A percentile compares a stretch with the other conserved stretches of the same genome.
Conservation (phyloP, 768 basidiomycete genomes). For the Suillus sp. region DNA sequence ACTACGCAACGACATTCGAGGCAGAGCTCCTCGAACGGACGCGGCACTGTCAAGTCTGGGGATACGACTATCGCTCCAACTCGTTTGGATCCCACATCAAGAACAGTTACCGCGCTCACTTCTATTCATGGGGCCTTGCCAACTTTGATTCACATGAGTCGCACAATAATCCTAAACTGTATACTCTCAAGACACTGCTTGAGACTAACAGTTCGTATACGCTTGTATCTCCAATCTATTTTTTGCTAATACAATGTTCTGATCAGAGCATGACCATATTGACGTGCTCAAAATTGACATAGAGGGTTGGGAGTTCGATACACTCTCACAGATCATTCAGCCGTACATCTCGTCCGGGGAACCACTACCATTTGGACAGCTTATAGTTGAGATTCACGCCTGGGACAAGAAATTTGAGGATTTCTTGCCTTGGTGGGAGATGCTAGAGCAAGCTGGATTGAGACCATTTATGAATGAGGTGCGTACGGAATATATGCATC, state of each 20-base stretch:
- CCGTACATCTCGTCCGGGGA: slow-evolving; percentile 38
- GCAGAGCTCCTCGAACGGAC: slow-evolving; percentile 52
- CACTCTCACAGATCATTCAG: slow-evolving; percentile 41
- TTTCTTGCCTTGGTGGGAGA: slow-evolving; percentile 48
- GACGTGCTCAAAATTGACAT: slow-evolving; percentile 50
- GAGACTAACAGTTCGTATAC: slow-evolving; percentile 40
- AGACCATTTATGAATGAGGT: slow-evolving; percentile 50
- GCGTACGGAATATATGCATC: neutral
- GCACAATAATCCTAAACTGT: slow-evolving; percentile 38
- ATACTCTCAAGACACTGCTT: slow-evolving; percentile 49
- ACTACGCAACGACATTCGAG: slow-evolving; percentile 67
- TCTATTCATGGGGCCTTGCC: slow-evolving; percentile 44
- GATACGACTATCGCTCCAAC: slow-evolving; percentile 52
- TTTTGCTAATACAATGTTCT: slow-evolving; percentile 1
- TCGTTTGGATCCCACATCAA: slow-evolving; percentile 37
- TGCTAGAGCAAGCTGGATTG: slow-evolving; percentile 48
- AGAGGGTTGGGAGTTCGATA: slow-evolving; percentile 51
- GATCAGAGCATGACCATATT: slow-evolving; percentile 37
- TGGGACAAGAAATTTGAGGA: slow-evolving; percentile 39
- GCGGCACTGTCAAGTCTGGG: slow-evolving; percentile 57
- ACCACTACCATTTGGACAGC: slow-evolving; percentile 49
- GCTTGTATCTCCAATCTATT: slow-evolving; percentile 1
- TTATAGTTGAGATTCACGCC: slow-evolving; percentile 48
- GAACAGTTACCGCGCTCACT: slow-evolving; percentile 42
- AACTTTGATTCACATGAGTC: slow-evolving; percentile 38